Evolutionary conservation across 2,329 filamentous ascomycete species (phyloP).

Genomic region (Colletotrichum tofieldiae): DNA sequence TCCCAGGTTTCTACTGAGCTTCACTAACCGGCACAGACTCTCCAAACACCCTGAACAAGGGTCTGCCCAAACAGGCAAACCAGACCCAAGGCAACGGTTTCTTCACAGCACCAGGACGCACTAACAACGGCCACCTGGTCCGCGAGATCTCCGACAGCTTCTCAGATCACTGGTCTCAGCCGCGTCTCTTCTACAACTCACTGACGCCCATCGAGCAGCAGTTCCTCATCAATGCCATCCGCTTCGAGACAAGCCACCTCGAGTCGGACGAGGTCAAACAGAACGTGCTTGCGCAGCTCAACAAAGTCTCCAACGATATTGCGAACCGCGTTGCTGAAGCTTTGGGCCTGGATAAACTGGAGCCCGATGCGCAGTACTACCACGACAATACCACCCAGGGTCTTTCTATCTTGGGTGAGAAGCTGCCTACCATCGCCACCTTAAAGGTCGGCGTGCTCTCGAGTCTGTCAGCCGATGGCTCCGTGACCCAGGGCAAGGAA

Average conservation of each 20-base stretch:
- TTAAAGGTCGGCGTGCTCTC: constrained; percentile 76
- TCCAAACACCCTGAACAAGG: constrained; percentile 77
- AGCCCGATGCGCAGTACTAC: constrained; percentile 75
- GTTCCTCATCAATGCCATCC: constrained; percentile 80
- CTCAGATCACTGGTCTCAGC: constrained; percentile 80
- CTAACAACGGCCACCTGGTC: constrained; percentile 66
- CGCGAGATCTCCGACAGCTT: constrained; percentile 76
- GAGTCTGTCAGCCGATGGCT: constrained; percentile 57
- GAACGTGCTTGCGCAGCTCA: constrained; percentile 79
- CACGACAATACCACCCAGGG: constrained; percentile 76
- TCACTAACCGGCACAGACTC: constrained; percentile 60
- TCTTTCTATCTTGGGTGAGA: constrained; percentile 72
- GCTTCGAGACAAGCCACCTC: constrained; percentile 78
- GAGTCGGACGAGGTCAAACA: constrained; percentile 70
- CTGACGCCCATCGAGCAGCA: constrained; percentile 77
- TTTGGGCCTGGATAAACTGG: constrained; percentile 72
- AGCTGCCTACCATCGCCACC: constrained; percentile 73
- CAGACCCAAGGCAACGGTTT: constrained; percentile 76
- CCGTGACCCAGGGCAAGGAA: constrained; percentile 63
- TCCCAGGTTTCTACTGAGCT: neutral
- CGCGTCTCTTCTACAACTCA: constrained; percentile 82
- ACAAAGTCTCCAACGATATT: constrained; percentile 77
- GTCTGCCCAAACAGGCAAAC: constrained; percentile 76
- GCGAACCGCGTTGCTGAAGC: constrained; percentile 75
- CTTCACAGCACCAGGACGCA: constrained; percentile 76